phyloP scores from a whole-genome alignment of 805 yeast genomes.

The Candida michaelii region DNA sequence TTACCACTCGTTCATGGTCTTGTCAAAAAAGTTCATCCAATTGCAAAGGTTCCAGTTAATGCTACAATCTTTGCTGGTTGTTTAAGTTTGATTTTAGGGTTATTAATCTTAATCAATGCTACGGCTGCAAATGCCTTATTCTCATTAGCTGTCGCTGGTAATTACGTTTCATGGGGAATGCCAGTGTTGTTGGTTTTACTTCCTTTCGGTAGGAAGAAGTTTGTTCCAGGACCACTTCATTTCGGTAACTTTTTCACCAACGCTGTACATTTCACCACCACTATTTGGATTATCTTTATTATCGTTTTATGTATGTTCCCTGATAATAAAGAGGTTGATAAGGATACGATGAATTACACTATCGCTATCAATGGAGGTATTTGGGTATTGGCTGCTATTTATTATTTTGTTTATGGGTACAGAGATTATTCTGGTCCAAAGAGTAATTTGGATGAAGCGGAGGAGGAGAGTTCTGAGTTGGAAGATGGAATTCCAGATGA shows the following conservation, averaged over 20 bases:
- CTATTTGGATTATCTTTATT: conserved; percentile 49
- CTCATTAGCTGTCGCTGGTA: conserved; percentile 61
- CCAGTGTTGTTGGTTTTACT: conserved; percentile 58
- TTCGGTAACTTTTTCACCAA: conserved; percentile 52
- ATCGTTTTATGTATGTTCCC: conserved; percentile 67
- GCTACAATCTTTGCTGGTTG: conserved; percentile 58
- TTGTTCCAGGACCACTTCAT: conserved; percentile 67
- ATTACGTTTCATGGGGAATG: conserved; percentile 58
- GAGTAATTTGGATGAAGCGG: conserved; percentile 22
- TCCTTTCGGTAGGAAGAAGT: conserved; percentile 48
- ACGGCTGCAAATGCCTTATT: conserved; percentile 70
- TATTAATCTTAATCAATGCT: conserved; percentile 55
- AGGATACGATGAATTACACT: conserved; percentile 65
- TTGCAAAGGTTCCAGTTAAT: conserved; percentile 60
- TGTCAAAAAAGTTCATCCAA: conserved; percentile 57
- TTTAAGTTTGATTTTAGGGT: conserved; percentile 54
- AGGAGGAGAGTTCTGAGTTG: neutral
- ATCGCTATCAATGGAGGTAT: conserved; percentile 62
- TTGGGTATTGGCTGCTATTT: conserved; percentile 53
- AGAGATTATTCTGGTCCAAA: conserved; percentile 59
- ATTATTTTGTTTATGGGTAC: conserved; percentile 53
- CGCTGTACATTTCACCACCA: conserved; percentile 45
- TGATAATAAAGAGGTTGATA: conserved; percentile 36
- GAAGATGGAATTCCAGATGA: neutral
- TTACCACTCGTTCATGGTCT: conserved; percentile 55